Evolutionary conservation across 116 monocot species (phyloP), one percentile per base, ranked within the genome.

Genomic region (Thalassia testudinum): DNA sequence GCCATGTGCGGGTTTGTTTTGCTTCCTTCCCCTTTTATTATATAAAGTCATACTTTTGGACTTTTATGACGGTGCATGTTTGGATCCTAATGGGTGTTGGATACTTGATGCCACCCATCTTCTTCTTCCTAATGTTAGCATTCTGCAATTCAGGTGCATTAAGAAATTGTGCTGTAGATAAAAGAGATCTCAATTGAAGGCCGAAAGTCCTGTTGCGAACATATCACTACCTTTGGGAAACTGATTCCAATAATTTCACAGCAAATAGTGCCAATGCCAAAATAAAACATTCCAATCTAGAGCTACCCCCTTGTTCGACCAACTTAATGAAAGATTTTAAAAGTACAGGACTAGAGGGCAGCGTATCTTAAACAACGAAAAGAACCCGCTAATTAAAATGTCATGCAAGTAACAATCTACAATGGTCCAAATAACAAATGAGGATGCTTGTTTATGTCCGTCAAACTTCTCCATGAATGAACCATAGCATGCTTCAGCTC

Each of bases 191-290:
- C 18, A 93, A 43, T 56, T 77, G 73, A 24, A 87, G 66, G 21
- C 87, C 93, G 18, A 83, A 19, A 44, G 53, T 60, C 59, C 87
- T 64, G n/a, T 72, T 69, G n/a, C 83, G 70, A 27, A 93, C 87
- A 42, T 80, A 87, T 87, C 93, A 93, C 59, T 80, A 83, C 47
- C 93, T 75, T 53, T 87, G 93, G 0, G 93, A 80, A 44, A 93
- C 15, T 24, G 87, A 93, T 53, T 93, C 93, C 5, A 83, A 50
- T 50, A 65, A 73, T 60, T 93, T 93, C 42, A 66, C 72, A 18
- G 72, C 27, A 47, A 93, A 87, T 58, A 87, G 43, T 7, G 57
- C 73, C 12, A 78, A 45, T 18, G 81, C 83, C 66, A 93, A 49
- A 0, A 76, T 70, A 60, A 65, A 80, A 15, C 80, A 78, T 80